Percentiles rank a stretch among this genome's conserved stretches.
Evolutionary conservation across 2,329 filamentous ascomycete species (phyloP).

Genomic region (Calonectria multiphialidica): DNA sequence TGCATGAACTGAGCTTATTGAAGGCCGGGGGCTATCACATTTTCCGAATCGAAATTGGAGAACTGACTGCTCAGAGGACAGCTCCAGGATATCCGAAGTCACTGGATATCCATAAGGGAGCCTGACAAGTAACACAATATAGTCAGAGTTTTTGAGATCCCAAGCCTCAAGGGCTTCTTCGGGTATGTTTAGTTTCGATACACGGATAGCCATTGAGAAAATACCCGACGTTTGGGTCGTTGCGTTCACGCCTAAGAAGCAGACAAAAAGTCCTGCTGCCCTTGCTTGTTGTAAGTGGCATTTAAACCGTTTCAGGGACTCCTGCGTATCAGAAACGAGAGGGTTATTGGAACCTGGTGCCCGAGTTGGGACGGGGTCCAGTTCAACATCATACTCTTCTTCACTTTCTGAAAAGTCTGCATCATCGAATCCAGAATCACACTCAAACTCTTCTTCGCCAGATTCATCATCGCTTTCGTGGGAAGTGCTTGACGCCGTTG

Average conservation of each 20-base stretch:
- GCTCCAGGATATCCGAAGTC: slow-evolving; percentile 65
- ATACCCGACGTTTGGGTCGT: slow-evolving; percentile 53
- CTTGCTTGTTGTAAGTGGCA: slow-evolving; percentile 65
- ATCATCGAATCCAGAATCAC: slow-evolving; percentile 25
- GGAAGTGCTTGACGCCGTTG: not conserved
- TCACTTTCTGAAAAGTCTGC: slow-evolving; percentile 20
- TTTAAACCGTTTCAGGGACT: slow-evolving; percentile 29
- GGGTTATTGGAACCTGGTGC: not conserved
- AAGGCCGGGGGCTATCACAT: slow-evolving; percentile 80
- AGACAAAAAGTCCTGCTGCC: slow-evolving; percentile 77
- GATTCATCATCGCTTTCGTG: not conserved
- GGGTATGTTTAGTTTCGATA: slow-evolving; percentile 78
- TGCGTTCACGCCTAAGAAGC: slow-evolving; percentile 65
- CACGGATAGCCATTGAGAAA: slow-evolving; percentile 76
- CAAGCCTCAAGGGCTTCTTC: slow-evolving; percentile 83
- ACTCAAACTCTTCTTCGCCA: not conserved
- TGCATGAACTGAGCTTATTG: slow-evolving; percentile 62
- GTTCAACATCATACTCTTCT: slow-evolving; percentile 32
- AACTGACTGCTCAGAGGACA: slow-evolving; percentile 48
- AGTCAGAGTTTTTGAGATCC: slow-evolving; percentile 75
- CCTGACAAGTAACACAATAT: slow-evolving; percentile 79
- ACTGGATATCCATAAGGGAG: slow-evolving; percentile 72
- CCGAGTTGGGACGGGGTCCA: slow-evolving; percentile 27
- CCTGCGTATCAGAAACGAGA: not conserved
- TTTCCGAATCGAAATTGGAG: slow-evolving; percentile 76